Percentiles rank a stretch among this genome's conserved stretches.
Conservation (phyloP, 371 early-diverging fungal species). For the Cokeromyces recurvatus region DNA sequence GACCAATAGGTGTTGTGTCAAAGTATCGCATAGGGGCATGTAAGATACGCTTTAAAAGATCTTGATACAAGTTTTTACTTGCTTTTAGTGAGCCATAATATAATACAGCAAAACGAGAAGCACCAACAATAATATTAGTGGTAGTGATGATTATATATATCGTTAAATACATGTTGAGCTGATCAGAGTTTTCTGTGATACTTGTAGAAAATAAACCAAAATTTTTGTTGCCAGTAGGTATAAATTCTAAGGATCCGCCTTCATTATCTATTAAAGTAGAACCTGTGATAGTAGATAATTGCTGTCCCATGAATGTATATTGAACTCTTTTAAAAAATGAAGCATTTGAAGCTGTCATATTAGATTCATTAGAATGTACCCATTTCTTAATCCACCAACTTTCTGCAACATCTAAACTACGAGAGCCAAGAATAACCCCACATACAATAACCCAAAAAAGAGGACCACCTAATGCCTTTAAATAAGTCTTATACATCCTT, state of each 20-base stretch:
- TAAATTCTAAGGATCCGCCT: too few species aligned
- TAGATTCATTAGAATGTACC: conserved; percentile 34
- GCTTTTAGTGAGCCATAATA: conserved; percentile 40
- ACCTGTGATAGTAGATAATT: too few species aligned
- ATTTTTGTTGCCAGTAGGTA: neutral
- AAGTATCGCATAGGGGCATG: conserved; percentile 30
- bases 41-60: conserved; percentile 12
- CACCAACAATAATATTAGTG: conserved; percentile 22
- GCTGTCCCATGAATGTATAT: neutral
- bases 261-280: neutral
- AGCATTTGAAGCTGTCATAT: neutral
- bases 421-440: conserved; percentile 22
- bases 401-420: conserved; percentile 33
- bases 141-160: conserved; percentile 39
- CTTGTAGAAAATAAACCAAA: neutral
- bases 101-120: conserved; percentile 22
- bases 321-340: too few species aligned
- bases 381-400: conserved; percentile 44
- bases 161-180: conserved; percentile 22
- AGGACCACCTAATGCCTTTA: conserved; percentile 30
- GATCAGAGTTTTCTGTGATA: neutral
- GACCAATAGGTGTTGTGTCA: conserved; percentile 49
- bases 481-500: conserved; percentile 36
- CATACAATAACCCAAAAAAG: conserved; percentile 35
- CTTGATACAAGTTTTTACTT: conserved; percentile 5